Evolutionary conservation across 805 yeast species (phyloP).

Genomic region (Wickerhamiella australiensis): DNA sequence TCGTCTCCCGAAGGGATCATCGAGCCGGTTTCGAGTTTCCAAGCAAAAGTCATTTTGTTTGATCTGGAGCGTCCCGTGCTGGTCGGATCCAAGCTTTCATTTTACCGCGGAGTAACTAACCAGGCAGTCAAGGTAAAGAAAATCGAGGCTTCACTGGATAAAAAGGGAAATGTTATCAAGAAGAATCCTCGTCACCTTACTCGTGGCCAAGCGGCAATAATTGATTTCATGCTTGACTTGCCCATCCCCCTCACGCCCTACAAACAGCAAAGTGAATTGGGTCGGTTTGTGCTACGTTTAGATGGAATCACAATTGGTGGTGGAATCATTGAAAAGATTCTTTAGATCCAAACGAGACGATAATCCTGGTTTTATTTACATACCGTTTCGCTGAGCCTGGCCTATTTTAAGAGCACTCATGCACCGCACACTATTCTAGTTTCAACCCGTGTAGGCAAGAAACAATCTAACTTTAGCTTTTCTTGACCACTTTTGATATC

Average conservation of each 20-base stretch:
- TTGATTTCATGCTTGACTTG: constrained; percentile 40
- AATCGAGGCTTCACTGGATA: constrained; percentile 31
- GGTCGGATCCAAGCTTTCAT: constrained; percentile 64
- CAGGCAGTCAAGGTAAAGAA: constrained; percentile 54
- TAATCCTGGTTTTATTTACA: neutral
- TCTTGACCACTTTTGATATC: too few relatives aligned
- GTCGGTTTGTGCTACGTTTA: constrained; percentile 56
- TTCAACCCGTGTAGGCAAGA: too few relatives aligned
- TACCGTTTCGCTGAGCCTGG: neutral
- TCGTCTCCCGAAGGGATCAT: constrained; percentile 38
- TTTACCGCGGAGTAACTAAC: constrained; percentile 64
- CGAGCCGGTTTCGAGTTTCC: constrained; percentile 37
- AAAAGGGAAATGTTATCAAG: constrained; percentile 25
- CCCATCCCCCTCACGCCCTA: constrained; percentile 43
- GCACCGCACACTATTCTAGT: too few relatives aligned
- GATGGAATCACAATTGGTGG: constrained; percentile 64
- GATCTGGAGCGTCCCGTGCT: constrained; percentile 59
- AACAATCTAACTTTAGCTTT: too few relatives aligned
- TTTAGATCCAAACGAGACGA: neutral
- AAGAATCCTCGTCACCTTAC: constrained; percentile 47
- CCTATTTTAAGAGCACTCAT: too few relatives aligned
- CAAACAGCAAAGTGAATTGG: constrained; percentile 39
- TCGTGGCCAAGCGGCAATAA: constrained; percentile 47
- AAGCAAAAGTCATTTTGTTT: constrained; percentile 52
- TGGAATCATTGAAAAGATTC: constrained; percentile 33